Evolutionary conservation across 2,329 filamentous ascomycete genomes (phyloP), one percentile per base, ranked within the genome.

Genomic region (Sarocladium strictum): DNA sequence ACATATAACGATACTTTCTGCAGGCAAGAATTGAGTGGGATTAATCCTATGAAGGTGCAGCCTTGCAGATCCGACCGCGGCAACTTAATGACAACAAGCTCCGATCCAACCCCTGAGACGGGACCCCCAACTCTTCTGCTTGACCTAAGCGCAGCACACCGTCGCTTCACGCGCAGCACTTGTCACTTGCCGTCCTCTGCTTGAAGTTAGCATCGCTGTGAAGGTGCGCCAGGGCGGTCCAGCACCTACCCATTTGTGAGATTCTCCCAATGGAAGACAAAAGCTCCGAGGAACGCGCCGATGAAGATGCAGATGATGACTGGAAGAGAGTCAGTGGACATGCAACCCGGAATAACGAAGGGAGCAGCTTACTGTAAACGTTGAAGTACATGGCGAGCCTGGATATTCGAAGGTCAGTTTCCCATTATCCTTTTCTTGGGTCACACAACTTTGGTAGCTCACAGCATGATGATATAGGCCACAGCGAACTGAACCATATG

Each of bases 261-360:
- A 0, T 67, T 71, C 65, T 88, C 86, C 86, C 87, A 92, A 27
- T 84, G 80, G 65, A 90, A 93, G 56, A 89, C 64, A 59, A 91
- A 89, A 12, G 80, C 76, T 15, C 89, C 90, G 4, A 92, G 55
- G 59, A 83, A 90, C 0, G 86, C 83, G 1, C 90, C 90, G 54
- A 93, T 79, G 58, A 93, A 81, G 66, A 94, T 90, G 61, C 84
- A 89, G 56, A 93, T 85, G 67, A 94, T 89, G 58, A 94, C 78
- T 51, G 17, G 15, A 10, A 17, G 3, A 11, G 47, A 7, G 47
- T 21, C 27, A 33, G 29, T 29, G n/a, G 21, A 23, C 12, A 7
- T 21, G 43, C 11, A 19, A n/a, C n/a, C 33, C 12, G 27, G 15
- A n/a, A 49, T 21, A 49, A 7, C 10, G 40, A 24, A 23, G 11